Percentiles rank a stretch among this genome's conserved stretches.
Conservation (phyloP, 805 yeast species). For the Cyberlindnera mississippiensis region DNA sequence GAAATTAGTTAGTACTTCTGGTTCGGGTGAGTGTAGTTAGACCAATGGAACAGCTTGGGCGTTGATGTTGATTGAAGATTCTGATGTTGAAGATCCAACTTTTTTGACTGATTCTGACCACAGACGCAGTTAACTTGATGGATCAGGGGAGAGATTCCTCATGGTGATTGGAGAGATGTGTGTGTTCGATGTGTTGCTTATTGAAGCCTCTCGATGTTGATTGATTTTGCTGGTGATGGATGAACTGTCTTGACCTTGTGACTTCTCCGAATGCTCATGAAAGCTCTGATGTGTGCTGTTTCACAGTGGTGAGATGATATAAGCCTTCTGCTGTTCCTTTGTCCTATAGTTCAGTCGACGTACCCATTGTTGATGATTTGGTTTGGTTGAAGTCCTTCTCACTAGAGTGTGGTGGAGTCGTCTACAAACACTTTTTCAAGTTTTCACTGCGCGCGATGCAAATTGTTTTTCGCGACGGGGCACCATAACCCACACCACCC, state of each 20-base stretch:
- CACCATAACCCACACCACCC: conserved; percentile 14
- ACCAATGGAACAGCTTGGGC: not conserved
- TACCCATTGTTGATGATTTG: conserved; percentile 30
- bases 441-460: conserved; percentile 21
- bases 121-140: too few species aligned
- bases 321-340: not conserved
- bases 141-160: too few species aligned
- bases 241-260: too few species aligned
- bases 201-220: too few species aligned
- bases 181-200: too few species aligned
- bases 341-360: conserved; percentile 12
- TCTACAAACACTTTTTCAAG: conserved; percentile 21
- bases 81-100: too few species aligned
- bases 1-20: conserved; percentile 17
- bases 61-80: too few species aligned
- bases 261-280: too few species aligned
- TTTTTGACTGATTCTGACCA: too few species aligned
- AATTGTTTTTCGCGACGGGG: conserved; percentile 18
- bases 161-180: too few species aligned
- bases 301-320: not conserved
- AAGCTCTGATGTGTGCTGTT: too few species aligned
- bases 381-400: conserved; percentile 19
- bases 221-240: too few species aligned
- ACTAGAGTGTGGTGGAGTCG: conserved; percentile 9
- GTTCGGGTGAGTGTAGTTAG: not conserved